phyloP scores from a whole-genome alignment of 2,329 filamentous ascomycete species.

The Aureobasidium zeae region DNA sequence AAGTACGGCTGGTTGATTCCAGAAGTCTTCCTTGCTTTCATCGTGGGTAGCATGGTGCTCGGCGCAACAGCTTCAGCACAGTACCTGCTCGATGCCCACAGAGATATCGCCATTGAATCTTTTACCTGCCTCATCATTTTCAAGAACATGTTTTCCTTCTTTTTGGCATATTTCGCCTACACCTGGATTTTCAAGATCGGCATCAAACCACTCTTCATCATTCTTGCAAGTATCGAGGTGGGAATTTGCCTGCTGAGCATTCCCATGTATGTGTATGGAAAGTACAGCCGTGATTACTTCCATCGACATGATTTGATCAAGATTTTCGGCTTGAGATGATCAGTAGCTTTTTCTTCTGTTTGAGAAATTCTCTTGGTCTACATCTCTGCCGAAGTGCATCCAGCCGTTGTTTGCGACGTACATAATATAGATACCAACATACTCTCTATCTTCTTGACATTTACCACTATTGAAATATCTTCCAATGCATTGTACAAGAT shows the following conservation, averaged over 20 bases:
- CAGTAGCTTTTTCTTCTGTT: too few species aligned
- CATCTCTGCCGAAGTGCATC: background rate
- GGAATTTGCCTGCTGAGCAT: conserved; percentile 65
- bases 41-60: conserved; percentile 85
- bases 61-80: conserved; percentile 76
- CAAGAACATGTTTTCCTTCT: conserved; percentile 89
- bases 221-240: conserved; percentile 67
- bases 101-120: conserved; percentile 74
- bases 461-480: background rate
- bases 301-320: conserved; percentile 63
- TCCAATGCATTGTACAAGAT: too few species aligned
- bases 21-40: conserved; percentile 71
- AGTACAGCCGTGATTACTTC: conserved; percentile 66
- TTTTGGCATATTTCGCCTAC: conserved; percentile 73
- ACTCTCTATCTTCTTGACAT: background rate
- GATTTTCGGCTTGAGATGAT: conserved; percentile 33
- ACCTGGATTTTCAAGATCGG: conserved; percentile 62
- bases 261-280: conserved; percentile 70
- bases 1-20: conserved; percentile 63
- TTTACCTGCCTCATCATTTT: conserved; percentile 88
- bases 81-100: conserved; percentile 89
- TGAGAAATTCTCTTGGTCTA: too few species aligned
- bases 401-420: background rate
- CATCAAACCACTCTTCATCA: conserved; percentile 59
- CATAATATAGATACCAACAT: background rate